These are phyloP conservation scores for Cordyceps pruinosa DNA, from an alignment of 2,329 filamentous ascomycete species.

Conservation along the genomic window DNA sequence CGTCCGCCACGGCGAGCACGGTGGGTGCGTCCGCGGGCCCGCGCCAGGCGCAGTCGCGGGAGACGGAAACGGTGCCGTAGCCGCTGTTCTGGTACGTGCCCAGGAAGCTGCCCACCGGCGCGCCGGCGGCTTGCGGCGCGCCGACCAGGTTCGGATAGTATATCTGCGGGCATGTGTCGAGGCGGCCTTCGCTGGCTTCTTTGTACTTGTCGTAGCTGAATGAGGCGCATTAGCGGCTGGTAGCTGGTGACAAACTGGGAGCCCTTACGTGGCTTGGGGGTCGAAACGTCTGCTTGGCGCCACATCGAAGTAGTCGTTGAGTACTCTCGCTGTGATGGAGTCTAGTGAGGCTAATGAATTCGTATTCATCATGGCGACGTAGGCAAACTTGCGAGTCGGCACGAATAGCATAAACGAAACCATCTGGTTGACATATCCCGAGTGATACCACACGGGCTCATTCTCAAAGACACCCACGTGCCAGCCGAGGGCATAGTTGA, in stretches of 20 bases:
- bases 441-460: constrained; percentile 21
- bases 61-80: constrained; percentile 17
- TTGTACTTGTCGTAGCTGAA: constrained; percentile 1
- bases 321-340: constrained; percentile 17
- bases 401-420: constrained; percentile 23
- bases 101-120: constrained; percentile 35
- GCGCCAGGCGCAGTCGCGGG: constrained; percentile 15
- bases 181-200: background rate
- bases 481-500: constrained; percentile 22
- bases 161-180: constrained; percentile 16
- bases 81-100: constrained; percentile 32
- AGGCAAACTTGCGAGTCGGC: constrained; percentile 19
- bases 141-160: constrained; percentile 15
- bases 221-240: background rate
- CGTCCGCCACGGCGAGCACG: constrained; percentile 2
- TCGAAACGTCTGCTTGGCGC: constrained; percentile 12
- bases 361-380: constrained; percentile 21
- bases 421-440: constrained; percentile 19
- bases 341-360: constrained; percentile 13
- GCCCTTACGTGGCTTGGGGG: constrained; percentile 14
- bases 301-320: constrained; percentile 20
- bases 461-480: constrained; percentile 17
- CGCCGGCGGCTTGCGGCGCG: constrained; percentile 24
- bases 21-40: constrained; percentile 13
- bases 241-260: no score